Evolutionary conservation across 2,329 filamentous ascomycete genomes (phyloP).

Genomic region (Xylaria polymorpha): DNA sequence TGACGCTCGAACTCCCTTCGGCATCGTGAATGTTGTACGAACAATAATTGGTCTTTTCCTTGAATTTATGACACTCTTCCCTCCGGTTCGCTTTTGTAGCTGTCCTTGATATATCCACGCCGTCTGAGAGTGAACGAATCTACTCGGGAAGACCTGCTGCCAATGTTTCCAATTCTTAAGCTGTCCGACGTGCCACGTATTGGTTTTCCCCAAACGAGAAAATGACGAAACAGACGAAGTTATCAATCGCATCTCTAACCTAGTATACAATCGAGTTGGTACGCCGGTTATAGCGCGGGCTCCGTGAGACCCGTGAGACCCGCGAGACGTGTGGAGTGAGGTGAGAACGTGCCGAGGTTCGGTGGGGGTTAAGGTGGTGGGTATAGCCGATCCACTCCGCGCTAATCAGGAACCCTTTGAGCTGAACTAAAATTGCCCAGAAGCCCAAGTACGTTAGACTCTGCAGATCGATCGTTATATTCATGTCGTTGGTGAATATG

Average conservation of each 20-base stretch:
- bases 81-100: neutral
- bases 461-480: neutral
- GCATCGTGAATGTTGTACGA: constrained; percentile 10
- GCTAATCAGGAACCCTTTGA: constrained; percentile 6
- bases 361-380: neutral
- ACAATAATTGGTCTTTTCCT: neutral
- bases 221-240: constrained; percentile 7
- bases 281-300: constrained; percentile 8
- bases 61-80: neutral
- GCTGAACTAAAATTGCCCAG: neutral
- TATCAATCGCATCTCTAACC: constrained; percentile 25
- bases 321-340: constrained; percentile 2
- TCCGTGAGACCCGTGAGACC: neutral
- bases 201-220: neutral
- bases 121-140: constrained; percentile 7
- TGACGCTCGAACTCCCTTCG: constrained; percentile 18
- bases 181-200: neutral
- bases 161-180: neutral
- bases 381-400: constrained; percentile 24
- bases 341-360: constrained; percentile 34
- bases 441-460: neutral
- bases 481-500: neutral
- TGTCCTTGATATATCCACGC: neutral
- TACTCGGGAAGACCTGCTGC: constrained; percentile 1
- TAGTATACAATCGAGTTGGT: constrained; percentile 9